Percentiles rank a stretch among this genome's conserved stretches.
These are phyloP conservation scores for Geranium rotundifolium DNA, from an alignment of 345 rosid species.

Conservation along the genomic window DNA sequence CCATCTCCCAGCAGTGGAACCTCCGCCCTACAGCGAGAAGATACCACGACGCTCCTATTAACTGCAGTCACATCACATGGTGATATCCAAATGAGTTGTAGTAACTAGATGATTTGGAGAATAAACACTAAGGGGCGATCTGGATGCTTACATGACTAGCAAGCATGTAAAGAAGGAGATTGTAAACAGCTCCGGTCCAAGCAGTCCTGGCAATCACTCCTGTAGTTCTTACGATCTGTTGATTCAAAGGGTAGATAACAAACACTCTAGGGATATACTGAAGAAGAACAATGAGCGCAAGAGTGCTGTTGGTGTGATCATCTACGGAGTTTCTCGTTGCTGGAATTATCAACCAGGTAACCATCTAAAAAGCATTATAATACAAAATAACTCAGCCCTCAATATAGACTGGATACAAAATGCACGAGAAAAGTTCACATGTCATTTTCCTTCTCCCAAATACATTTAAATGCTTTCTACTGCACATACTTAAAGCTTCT, in stretches of 20 bases:
- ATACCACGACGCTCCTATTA: constrained; percentile 75
- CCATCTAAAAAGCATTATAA: constrained; percentile 27
- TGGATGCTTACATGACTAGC: constrained; percentile 58
- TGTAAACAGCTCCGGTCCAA: constrained; percentile 90
- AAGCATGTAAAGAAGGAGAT: constrained; percentile 57
- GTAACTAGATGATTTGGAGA: background rate
- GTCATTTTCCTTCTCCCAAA: too few relatives aligned
- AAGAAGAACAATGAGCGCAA: constrained; percentile 60
- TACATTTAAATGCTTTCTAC: too few relatives aligned
- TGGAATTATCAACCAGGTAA: constrained; percentile 71
- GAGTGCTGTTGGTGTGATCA: constrained; percentile 48
- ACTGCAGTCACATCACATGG: constrained; percentile 18
- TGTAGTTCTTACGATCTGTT: constrained; percentile 63
- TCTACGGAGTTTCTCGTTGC: constrained; percentile 26
- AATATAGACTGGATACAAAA: too few relatives aligned
- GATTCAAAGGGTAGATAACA: constrained; percentile 59
- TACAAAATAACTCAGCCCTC: too few relatives aligned
- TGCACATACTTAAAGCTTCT: too few relatives aligned
- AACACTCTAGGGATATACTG: constrained; percentile 68
- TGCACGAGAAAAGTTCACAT: too few relatives aligned
- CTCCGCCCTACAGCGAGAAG: constrained; percentile 59
- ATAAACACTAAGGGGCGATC: background rate
- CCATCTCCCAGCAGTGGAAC: constrained; percentile 48
- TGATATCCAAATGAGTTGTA: background rate
- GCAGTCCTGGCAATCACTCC: constrained; percentile 81